Base-by-base conservation (phyloP, 2,329 filamentous ascomycete species). In the Penicillium sp. region DNA sequence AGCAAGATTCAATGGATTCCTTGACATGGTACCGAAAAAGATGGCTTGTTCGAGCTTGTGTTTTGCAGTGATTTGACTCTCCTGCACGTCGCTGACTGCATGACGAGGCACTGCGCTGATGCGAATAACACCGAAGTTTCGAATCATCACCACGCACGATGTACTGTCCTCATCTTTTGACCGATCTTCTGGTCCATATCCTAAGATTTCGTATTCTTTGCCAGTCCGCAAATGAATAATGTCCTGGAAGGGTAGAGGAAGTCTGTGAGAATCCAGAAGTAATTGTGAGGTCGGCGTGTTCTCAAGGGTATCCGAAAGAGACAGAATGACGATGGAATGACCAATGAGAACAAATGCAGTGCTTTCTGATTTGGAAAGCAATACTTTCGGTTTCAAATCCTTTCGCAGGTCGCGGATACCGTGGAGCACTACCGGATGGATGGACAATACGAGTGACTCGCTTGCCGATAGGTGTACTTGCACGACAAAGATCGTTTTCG, bases 41-140 rank as follows among this genome's bases (percentile, higher is more conserved):
- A 96, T 84, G 2, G 89, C 89, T 66, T 98, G 89, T 57, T 95
- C 87, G 27, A 98, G 74, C 64, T 92, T 95, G 65, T 80, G 85
- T 65, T 87, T 92, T 5, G 86, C 84, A 1, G 85, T 89, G 11
- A 94, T 77, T 48, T 67, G 68, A 10, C 48, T 47, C 40, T 61
- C 59, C 29, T 68, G 67, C 30, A 60, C 52, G 6, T 60, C 79
- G 16, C 82, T 69, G 11, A 77, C 70, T 16, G 50, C 50, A 20
- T 54, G 45, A 26, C 47, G 55, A 41, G 60, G 56, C n/a, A 57
- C 56, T 10, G 69, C 67, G 34, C 67, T 66, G 26, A 80, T 60
- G 35, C 76, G 71, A 32, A 80, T 59, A n/a, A 80, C 59, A 9
- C 79, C 79, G 51, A 72, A 74, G 23, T 72, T 71, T 45, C 74